Evolutionary conservation across 1,284 basidiomycete genomes (phyloP).

Genomic region (Heterobasidion parviporum): DNA sequence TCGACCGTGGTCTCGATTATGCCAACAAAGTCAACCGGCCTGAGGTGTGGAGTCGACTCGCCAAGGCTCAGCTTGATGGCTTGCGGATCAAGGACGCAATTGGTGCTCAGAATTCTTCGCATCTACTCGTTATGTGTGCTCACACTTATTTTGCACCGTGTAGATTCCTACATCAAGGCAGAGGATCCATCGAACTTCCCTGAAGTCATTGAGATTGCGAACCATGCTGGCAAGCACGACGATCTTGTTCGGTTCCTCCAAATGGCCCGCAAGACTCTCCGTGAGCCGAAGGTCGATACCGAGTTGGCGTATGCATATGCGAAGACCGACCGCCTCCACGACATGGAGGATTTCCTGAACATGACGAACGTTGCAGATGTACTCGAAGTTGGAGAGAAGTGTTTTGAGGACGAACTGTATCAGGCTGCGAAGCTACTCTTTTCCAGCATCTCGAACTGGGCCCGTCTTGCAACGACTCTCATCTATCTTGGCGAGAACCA

Average conservation of each 20-base stretch:
- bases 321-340: conserved; percentile 93
- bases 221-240: conserved; percentile 95
- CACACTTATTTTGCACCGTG: neutral
- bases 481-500: conserved; percentile 99
- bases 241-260: conserved; percentile 97
- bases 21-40: conserved; percentile 96
- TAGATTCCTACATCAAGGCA: conserved; percentile 98
- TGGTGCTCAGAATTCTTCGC: conserved; percentile 37
- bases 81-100: conserved; percentile 98
- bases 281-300: conserved; percentile 98
- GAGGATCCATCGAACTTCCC: conserved; percentile 93
- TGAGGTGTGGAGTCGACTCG: conserved; percentile 94
- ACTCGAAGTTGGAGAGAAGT: conserved; percentile 95
- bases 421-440: conserved; percentile 96
- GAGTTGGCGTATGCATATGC: conserved; percentile 96
- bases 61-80: conserved; percentile 99
- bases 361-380: conserved; percentile 99
- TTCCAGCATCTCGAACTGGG: conserved; percentile 98
- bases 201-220: conserved; percentile 96
- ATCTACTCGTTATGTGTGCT: neutral
- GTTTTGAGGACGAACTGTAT: conserved; percentile 97
- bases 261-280: conserved; percentile 97
- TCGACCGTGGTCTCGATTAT: conserved; percentile 94
- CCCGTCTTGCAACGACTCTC: conserved; percentile 93
- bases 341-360: conserved; percentile 98